These are phyloP conservation scores for Leishmania aethiopica DNA, from an alignment of 208 protist genomes.

Conservation along the genomic window DNA sequence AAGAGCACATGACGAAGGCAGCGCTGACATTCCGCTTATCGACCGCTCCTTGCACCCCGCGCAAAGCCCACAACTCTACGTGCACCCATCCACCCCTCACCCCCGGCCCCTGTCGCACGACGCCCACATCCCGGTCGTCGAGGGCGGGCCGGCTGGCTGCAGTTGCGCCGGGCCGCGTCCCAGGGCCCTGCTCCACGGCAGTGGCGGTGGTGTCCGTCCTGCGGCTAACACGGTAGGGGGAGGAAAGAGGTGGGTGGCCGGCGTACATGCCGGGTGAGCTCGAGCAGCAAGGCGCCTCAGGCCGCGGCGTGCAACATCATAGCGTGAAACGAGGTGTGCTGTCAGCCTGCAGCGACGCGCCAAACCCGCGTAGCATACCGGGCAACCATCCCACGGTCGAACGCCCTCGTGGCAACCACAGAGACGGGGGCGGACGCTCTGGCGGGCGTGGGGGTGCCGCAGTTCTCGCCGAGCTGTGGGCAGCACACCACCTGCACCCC, in stretches of 20 bases:
- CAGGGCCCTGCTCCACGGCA: too few relatives aligned
- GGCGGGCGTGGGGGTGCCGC: neutral
- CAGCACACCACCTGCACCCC: neutral
- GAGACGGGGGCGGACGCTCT: neutral
- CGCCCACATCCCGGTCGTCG: neutral
- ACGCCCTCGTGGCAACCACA: neutral
- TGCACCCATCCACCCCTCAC: too few relatives aligned
- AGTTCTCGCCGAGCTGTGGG: neutral
- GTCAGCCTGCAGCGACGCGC: neutral
- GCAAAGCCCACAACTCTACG: too few relatives aligned
- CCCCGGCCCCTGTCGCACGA: neutral
- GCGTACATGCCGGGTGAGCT: neutral
- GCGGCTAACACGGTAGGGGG: neutral
- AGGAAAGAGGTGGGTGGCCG: neutral
- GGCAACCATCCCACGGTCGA: neutral
- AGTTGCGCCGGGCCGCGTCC: too few relatives aligned
- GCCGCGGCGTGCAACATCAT: neutral
- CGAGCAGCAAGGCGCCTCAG: neutral
- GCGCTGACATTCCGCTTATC: too few relatives aligned
- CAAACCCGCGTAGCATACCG: neutral
- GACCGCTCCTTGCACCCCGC: too few relatives aligned
- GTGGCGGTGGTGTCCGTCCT: neutral
- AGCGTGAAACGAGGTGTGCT: neutral
- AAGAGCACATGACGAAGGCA: too few relatives aligned
- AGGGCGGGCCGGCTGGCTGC: too few relatives aligned